Evolutionary conservation across 495 filamentous ascomycete genomes (phyloP), one percentile per base, ranked within the genome.

Genomic region (Tricharina praecox): DNA sequence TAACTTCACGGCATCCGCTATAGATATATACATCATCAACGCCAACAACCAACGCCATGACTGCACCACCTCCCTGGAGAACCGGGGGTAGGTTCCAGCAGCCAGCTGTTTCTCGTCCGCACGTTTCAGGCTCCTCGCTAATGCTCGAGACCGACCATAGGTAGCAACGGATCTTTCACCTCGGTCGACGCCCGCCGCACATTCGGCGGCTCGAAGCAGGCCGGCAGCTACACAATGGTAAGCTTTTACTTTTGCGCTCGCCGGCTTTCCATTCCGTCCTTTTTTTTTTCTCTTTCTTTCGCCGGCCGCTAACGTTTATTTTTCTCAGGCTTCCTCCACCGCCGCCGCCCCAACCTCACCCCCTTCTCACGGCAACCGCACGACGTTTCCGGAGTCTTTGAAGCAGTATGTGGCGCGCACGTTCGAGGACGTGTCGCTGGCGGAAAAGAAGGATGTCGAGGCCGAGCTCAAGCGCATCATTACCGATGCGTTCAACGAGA

Each of bases 391-490:
- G 15, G 57, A 61, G 48, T 50, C 59, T 15, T 35, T 61, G 49
- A 61, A 61, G 49, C 45, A 56, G 44, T 61, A 61, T 52, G 58
- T 61, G 45, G 58, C 58, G 37, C 50, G 58, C 28, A 61, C 58
- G 20, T 61, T 61, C 53, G 58, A 61, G 50, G 53, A 61, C 18
- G 48, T 52, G 30, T 50, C 58, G 16, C 48, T 32, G 23, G 56
- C 52, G 20, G 49, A 47, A 19, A 61, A 61, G 47, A 53, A 67
- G 30, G 84, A 90, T 24, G 82, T 93, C 71, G 79, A 94, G 59
- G 67, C 68, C 46, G 92, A 85, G 55, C 67, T 96, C 44, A 93
- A 88, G 65, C 62, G 79, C 19, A 77, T 85, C 55, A 96, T 99
- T 55, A 80, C 79, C 41, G 67, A 75, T 23, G 83, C 84, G 30